Conservation (phyloP, 1,139 yeast species). For the Hansenula sp. region DNA sequence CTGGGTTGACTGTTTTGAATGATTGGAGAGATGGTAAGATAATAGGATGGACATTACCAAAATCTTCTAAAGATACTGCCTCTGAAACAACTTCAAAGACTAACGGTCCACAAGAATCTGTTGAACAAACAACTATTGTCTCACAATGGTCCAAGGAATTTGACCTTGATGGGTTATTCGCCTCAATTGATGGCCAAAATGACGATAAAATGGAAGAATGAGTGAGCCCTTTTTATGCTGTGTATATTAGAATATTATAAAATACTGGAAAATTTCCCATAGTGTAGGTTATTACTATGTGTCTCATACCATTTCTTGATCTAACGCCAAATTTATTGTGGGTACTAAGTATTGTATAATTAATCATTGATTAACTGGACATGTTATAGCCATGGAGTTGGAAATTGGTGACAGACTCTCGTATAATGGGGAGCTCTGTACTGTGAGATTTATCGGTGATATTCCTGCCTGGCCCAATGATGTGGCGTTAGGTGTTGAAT, state of each 20-base stretch:
- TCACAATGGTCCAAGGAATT: slow-evolving; percentile 92
- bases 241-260: neutral
- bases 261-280: no score
- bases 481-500: slow-evolving; percentile 72
- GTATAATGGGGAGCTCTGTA: slow-evolving; percentile 48
- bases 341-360: no score
- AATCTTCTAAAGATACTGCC: slow-evolving; percentile 46
- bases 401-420: slow-evolving; percentile 41
- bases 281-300: no score
- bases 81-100: slow-evolving; percentile 26
- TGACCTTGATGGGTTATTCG: slow-evolving; percentile 78
- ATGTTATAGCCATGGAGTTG: slow-evolving; percentile 21
- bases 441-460: slow-evolving; percentile 58
- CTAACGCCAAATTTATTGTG: no score
- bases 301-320: no score
- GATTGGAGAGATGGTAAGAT: slow-evolving; percentile 99
- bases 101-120: slow-evolving; percentile 32
- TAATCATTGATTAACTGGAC: no score
- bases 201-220: slow-evolving; percentile 16
- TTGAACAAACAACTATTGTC: slow-evolving; percentile 79
- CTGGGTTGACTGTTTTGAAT: slow-evolving; percentile 76
- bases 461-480: slow-evolving; percentile 58
- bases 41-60: slow-evolving; percentile 87
- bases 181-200: slow-evolving; percentile 28
- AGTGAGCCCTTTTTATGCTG: neutral